Evolutionary conservation across 2,329 filamentous ascomycete species (phyloP), one percentile per base, ranked within the genome.

Genomic region (Phaeoacremonium minimum): DNA sequence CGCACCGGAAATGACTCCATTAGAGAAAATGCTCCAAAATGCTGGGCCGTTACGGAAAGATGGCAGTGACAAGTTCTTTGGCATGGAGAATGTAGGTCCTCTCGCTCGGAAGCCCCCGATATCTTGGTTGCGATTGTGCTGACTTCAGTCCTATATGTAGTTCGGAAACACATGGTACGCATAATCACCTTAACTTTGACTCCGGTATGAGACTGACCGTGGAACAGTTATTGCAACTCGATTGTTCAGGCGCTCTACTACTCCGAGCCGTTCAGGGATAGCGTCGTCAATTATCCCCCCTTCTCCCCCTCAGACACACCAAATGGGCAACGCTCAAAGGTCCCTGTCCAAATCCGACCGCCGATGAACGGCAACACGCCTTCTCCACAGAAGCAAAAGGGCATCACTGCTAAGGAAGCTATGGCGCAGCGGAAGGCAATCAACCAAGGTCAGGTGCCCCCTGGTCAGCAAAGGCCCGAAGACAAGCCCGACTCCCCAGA

Each of bases 221-320:
- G 16, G 38, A 28, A 43, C 63, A 97, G 91, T 61, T 98, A 98
- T 66, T 95, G 88, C 69, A 98, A 98, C 64, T 98, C 93, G 12
- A 95, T 98, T 53, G 78, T 98, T 40, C 93, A 98, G 68, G 94
- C 89, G 52, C 80, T 98, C 40, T 98, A 95, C 67, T 95, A 95
- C 67, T 96, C 91, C 15, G 84, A 88, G 30, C 81, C 87, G 19
- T 98, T 98, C 62, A 87, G 93, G 64, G 85, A 96, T 67, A 81
- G 91, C 55, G 88, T 98, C 48, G 81, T 98, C 62, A 90, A 86
- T 55, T 98, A 95, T 55, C 91, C 93, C 4, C 74, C 78, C 20
- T 73, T 80, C 43, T 81, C 83, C 5, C 80, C 85, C 9, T 70
- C 80, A 45, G 80, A 87, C 52, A 80, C 76, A 14, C 74, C 88